These are phyloP conservation scores for Vitis labrusca DNA, from an alignment of 164 flowering plant species.

Conservation along the genomic window DNA sequence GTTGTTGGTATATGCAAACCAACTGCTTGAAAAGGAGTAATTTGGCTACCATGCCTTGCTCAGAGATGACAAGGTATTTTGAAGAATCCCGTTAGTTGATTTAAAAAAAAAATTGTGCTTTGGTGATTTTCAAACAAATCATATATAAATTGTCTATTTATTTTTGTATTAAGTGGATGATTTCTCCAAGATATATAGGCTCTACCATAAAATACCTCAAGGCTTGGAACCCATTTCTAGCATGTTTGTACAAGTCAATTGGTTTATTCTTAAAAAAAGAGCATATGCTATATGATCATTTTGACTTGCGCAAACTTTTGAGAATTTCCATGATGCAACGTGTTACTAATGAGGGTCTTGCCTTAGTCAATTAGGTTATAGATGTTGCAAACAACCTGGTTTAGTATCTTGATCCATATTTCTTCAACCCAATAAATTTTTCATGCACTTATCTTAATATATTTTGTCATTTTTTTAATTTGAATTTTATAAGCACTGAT, in stretches of 20 bases:
- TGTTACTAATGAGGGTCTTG: conserved; percentile 34
- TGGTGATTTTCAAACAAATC: too few species aligned
- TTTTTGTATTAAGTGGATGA: conserved; percentile 19
- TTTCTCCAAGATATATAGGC: conserved; percentile 26
- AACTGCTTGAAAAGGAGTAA: conserved; percentile 68
- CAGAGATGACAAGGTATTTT: conserved; percentile 63
- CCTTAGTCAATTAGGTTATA: conserved; percentile 30
- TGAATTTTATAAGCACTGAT: too few species aligned
- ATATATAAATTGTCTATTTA: too few species aligned
- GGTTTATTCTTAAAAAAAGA: not conserved
- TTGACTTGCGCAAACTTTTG: not conserved
- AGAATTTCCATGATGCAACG: conserved; percentile 14
- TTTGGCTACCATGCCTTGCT: conserved; percentile 74
- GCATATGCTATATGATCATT: not conserved
- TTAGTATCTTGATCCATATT: too few species aligned
- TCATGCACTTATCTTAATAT: too few species aligned
- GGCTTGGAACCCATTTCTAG: conserved; percentile 26
- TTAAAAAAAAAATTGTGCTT: too few species aligned
- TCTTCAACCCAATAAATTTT: too few species aligned
- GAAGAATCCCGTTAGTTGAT: too few species aligned
- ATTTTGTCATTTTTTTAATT: too few species aligned
- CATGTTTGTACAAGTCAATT: conserved; percentile 25
- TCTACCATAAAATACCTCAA: conserved; percentile 17
- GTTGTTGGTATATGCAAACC: conserved; percentile 43
- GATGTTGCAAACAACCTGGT: conserved; percentile 25